phyloP scores from a whole-genome alignment of 495 filamentous ascomycete genomes.

The Xanthoparmelia taractica region DNA sequence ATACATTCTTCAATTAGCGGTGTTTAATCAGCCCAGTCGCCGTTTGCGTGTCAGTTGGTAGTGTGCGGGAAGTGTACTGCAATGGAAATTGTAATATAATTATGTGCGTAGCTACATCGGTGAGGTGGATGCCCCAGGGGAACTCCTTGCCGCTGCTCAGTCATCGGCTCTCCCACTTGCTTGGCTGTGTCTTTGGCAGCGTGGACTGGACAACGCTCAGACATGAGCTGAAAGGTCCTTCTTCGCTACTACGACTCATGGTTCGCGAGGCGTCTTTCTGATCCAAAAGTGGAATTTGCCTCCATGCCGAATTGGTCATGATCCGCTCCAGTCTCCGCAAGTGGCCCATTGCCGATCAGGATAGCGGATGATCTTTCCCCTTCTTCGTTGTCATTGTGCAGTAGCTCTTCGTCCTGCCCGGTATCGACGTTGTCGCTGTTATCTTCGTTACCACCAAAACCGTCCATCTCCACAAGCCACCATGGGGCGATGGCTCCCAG shows the following conservation, averaged over 20 bases:
- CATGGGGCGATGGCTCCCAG: constrained; percentile 59
- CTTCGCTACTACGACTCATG: not conserved
- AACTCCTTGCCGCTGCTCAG: constrained; percentile 16
- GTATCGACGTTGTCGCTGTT: constrained; percentile 27
- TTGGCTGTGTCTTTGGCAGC: constrained; percentile 4
- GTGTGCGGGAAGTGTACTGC: too few species aligned
- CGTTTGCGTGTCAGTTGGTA: too few species aligned
- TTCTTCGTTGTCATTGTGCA: constrained; percentile 17
- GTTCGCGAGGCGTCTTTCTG: constrained; percentile 7
- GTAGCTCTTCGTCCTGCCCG: constrained; percentile 22
- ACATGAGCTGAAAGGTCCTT: not conserved
- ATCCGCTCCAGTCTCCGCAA: not conserved
- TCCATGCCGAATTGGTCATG: constrained; percentile 4
- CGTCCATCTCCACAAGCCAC: constrained; percentile 68
- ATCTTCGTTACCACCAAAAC: constrained; percentile 45
- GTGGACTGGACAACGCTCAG: constrained; percentile 8
- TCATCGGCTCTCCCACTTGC: constrained; percentile 1
- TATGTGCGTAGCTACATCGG: too few species aligned
- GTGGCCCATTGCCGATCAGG: not conserved
- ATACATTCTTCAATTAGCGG: too few species aligned
- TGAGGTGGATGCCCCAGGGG: too few species aligned
- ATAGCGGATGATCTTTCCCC: not conserved
- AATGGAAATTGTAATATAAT: too few species aligned
- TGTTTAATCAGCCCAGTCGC: too few species aligned
- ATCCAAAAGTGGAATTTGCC: not conserved